These are phyloP conservation scores for Colletotrichum higginsianum DNA, from an alignment of 2,329 filamentous ascomycete species.

Conservation along the genomic window DNA sequence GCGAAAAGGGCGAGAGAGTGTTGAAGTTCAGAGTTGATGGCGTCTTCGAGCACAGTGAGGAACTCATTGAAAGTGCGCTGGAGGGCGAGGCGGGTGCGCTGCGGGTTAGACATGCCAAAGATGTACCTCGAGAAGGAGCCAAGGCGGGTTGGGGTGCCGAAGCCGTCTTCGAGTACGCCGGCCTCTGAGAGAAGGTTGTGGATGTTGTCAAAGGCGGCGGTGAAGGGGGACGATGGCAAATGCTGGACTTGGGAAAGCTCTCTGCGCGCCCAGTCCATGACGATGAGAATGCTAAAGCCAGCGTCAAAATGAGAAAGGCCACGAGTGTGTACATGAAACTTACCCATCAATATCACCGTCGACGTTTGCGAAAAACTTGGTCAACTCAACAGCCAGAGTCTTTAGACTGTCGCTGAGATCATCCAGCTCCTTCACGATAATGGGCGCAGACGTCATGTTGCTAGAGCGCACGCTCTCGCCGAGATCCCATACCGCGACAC, in stretches of 20 bases:
- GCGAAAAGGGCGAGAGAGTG: conserved; percentile 86
- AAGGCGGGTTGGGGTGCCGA: conserved; percentile 75
- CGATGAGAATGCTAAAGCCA: conserved; percentile 80
- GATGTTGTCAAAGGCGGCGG: conserved; percentile 85
- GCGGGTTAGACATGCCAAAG: conserved; percentile 85
- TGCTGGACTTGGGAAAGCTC: conserved; percentile 81
- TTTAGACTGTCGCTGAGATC: conserved; percentile 89
- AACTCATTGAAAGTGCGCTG: conserved; percentile 93
- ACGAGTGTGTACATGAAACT: conserved; percentile 46
- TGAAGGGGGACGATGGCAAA: conserved; percentile 73
- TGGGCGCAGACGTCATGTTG: conserved; percentile 90
- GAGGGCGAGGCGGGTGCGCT: conserved; percentile 84
- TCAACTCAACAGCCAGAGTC: conserved; percentile 86
- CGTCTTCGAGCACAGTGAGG: conserved; percentile 88
- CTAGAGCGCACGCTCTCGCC: conserved; percentile 90
- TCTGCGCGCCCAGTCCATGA: conserved; percentile 96
- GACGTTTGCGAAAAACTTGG: conserved; percentile 92
- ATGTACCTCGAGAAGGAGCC: conserved; percentile 79
- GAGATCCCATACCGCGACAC: conserved; percentile 94
- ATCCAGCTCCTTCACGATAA: conserved; percentile 89
- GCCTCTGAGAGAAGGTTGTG: conserved; percentile 81
- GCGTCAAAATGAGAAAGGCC: conserved; percentile 16
- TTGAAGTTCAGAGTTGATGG: conserved; percentile 86
- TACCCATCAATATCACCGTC: conserved; percentile 92
- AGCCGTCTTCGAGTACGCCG: conserved; percentile 70